Base-by-base conservation (phyloP, 192 early-diverging fungal species). In the Backusella morwellensis region DNA sequence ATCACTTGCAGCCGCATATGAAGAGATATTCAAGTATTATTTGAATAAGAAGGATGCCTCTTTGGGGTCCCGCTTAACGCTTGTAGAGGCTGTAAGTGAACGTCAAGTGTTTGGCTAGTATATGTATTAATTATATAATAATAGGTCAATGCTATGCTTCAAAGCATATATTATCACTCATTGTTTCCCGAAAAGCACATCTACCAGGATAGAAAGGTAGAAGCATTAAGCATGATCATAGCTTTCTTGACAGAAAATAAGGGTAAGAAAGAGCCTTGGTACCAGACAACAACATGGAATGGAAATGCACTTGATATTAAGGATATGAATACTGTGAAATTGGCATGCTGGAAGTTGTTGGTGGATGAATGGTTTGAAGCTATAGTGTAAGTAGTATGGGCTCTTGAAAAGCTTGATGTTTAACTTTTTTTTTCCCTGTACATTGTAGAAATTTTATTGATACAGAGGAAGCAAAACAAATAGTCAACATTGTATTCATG, bases 331-430 rank as follows among this genome's bases (percentile, higher is more conserved):
- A 71, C 36, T 17, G 50, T 75, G 4, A 50, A 75, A 40, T 75
- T 85, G 14, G 87, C 83, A 3, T 82, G 81, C 54, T 88, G 85
- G 85, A 84, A 88, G 72, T 70, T 88, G n/a, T 76, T 86, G 12
- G 72, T 81, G 0, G 85, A 85, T 72, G 85, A 88, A 66, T 88
- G 87, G 87, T 75, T 88, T n/a, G 85, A 83, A 36, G 75, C 82
- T 54, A 54, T 84, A 4, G 76, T 71, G 82, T 83, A 80, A 52
- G 79, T 76, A 7, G 12, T 56, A 59, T 59, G 19, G 3, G 1
- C 11, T 75, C 29, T 35, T 56, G 26, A 17, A 7, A 6, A 70
- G n/a, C 6, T 52, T 32, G 32, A 50, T 47, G 0, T 70, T 19
- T 36, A 54, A 26, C 26, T 17, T 42, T 42, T 40, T 17, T 42